A percentile compares a stretch with the other conserved stretches of the same genome.
Evolutionary conservation across 257 asterid species (phyloP).

Genomic region (Ocimum tenuiflorum): DNA sequence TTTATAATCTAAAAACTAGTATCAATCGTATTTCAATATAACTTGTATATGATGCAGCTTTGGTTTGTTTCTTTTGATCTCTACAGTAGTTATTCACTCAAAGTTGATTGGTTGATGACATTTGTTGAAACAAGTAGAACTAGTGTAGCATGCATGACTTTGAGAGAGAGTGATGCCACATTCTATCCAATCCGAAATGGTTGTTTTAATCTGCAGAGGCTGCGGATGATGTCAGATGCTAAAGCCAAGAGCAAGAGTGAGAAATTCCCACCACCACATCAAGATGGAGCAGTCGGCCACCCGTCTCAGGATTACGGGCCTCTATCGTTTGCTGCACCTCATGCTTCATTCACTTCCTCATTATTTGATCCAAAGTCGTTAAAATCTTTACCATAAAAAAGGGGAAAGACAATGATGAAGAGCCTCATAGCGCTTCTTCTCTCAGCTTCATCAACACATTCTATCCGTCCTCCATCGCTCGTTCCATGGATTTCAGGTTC

Average conservation of each 20-base stretch:
- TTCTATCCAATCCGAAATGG: too few relatives aligned
- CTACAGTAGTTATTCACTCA: too few relatives aligned
- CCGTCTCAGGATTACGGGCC: conserved; percentile 42
- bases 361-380: conserved; percentile 41
- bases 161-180: too few relatives aligned
- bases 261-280: conserved; percentile 91
- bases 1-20: too few relatives aligned
- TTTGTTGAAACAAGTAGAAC: too few relatives aligned
- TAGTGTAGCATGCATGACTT: too few relatives aligned
- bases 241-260: conserved; percentile 70
- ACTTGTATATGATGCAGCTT: too few relatives aligned
- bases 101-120: too few relatives aligned
- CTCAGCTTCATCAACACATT: conserved; percentile 45
- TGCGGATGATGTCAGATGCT: conserved; percentile 53
- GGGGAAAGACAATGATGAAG: conserved; percentile 41
- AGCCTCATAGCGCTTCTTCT: conserved; percentile 43
- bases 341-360: conserved; percentile 38
- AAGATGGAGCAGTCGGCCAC: conserved; percentile 68
- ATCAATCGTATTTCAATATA: too few relatives aligned
- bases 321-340: conserved; percentile 33
- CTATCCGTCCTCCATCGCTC: conserved; percentile 51
- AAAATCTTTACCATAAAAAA: conserved; percentile 30
- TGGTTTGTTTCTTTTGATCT: too few relatives aligned
- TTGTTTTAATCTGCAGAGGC: conserved; percentile 42
- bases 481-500: conserved; percentile 57